Evolutionary conservation across 2,329 filamentous ascomycete species (phyloP), one percentile per base, ranked within the genome.

Genomic region (Thielaviopsis ethacetica): DNA sequence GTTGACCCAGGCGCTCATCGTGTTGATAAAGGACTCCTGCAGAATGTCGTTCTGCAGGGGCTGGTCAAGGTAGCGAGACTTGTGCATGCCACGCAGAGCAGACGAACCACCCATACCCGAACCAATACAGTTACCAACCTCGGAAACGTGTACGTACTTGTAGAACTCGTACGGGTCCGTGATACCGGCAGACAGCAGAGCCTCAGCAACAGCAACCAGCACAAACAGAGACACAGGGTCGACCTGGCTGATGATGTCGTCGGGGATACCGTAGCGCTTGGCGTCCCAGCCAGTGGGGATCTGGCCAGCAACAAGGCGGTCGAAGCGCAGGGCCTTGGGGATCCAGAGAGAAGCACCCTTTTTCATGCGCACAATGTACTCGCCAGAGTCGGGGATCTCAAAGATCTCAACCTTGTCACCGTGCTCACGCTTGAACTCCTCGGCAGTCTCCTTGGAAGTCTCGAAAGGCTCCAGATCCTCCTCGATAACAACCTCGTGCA

Each of bases 11-110:
- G 93, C 93, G 66, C 88, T 86, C 91, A 98, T 98, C 59, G 93
- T 98, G 79, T 98, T 98, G 81, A 98, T 97, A 79, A 98, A 98
- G 13, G 93, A 97, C 74, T 98, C 93, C 70, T 98, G 94, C 15
- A 98, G 81, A 69, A 98, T 96, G 69, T 98, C 93, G 75, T 97
- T 98, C 74, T 98, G 94, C 55, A 98, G 82, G 59, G 91, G 93
- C 76, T 91, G 93, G 75, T 98, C 93, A 63, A 97, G 80, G 82
- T 85, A 97, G 62, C 93, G 87, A 71, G 96, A 91, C 73, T 91
- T 93, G 79, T 97, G 95, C 91, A 98, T 98, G 66, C 91, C 91
- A 67, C 90, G 85, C 64, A 98, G 81, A 66, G 93, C 93, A 66
- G 82, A 83, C 62, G 90, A 86, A 74, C 93, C 94, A 80, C 93